These are phyloP conservation scores for Synchytrium microbalum DNA, from an alignment of 371 early-diverging fungal genomes.

Conservation along the genomic window DNA sequence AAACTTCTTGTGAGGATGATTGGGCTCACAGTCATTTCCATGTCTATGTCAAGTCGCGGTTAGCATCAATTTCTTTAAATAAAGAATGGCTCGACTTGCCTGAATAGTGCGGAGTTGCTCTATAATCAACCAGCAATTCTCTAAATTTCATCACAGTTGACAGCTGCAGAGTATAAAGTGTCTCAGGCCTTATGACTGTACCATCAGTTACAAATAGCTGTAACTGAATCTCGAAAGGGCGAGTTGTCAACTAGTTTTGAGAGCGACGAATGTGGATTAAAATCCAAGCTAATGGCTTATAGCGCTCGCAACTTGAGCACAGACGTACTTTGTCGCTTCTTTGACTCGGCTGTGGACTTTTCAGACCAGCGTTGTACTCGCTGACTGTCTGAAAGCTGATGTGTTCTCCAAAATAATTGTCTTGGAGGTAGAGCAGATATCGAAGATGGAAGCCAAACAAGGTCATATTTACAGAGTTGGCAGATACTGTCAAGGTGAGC, in stretches of 20 bases:
- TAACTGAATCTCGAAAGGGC: constrained; percentile 10
- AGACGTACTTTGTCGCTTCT: too few relatives aligned
- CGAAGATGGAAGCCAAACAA: constrained; percentile 64
- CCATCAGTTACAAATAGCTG: constrained; percentile 52
- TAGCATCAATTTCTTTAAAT: not conserved
- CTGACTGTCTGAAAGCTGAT: constrained; percentile 62
- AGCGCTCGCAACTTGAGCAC: too few relatives aligned
- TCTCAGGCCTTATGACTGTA: not conserved
- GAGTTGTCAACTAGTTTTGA: constrained; percentile 30
- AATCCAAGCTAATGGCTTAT: too few relatives aligned
- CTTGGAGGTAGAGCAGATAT: constrained; percentile 61
- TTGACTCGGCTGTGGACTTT: not conserved
- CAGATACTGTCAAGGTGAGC: constrained; percentile 53
- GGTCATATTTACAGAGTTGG: constrained; percentile 51
- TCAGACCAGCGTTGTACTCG: constrained; percentile 41
- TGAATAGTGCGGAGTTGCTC: not conserved
- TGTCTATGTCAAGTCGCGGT: not conserved
- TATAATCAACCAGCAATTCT: not conserved
- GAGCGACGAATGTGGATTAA: too few relatives aligned
- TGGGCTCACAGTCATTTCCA: not conserved
- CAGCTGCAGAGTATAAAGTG: not conserved
- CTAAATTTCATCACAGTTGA: not conserved
- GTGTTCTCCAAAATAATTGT: constrained; percentile 70
- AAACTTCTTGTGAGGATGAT: not conserved
- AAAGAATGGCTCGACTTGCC: not conserved